phyloP scores from a whole-genome alignment of 2,329 filamentous ascomycete genomes.

The Aspergillus ochraceoroseus region DNA sequence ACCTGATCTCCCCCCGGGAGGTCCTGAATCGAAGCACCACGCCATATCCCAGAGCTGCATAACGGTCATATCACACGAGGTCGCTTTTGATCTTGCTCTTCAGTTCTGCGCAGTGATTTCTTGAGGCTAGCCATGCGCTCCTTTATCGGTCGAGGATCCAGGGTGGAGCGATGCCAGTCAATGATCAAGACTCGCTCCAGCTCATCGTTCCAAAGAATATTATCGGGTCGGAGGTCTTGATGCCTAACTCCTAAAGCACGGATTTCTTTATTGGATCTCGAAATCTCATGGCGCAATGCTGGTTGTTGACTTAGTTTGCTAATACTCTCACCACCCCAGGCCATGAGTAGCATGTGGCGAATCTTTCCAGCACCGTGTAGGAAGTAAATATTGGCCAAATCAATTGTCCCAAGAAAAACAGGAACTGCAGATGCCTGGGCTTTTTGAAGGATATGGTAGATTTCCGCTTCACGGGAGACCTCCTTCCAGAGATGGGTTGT shows the following conservation, averaged over 20 bases:
- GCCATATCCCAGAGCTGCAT: no score
- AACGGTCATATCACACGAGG: no score
- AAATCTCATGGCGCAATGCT: conserved; percentile 7
- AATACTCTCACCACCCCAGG: conserved; percentile 23
- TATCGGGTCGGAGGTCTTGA: conserved; percentile 20
- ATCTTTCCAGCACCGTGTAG: conserved; percentile 8
- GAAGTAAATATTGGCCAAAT: conserved; percentile 17
- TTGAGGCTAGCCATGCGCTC: no score
- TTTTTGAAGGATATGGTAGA: conserved; percentile 23
- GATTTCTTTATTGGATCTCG: conserved; percentile 12
- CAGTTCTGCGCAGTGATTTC: no score
- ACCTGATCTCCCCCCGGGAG: no score
- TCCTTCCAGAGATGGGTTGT: conserved; percentile 22
- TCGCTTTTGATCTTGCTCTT: no score
- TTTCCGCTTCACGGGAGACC: conserved; percentile 23
- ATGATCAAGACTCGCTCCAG: conserved; percentile 16
- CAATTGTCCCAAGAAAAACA: conserved; percentile 27
- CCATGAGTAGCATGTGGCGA: conserved; percentile 32
- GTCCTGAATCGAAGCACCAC: no score
- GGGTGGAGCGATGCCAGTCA: conserved; percentile 21
- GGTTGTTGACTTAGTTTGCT: not conserved
- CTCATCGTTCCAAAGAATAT: conserved; percentile 27
- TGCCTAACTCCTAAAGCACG: conserved; percentile 19
- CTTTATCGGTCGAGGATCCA: conserved; percentile 1
- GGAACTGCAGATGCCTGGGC: conserved; percentile 27